These are phyloP conservation scores for Dentipellis sp. DNA, from an alignment of 768 basidiomycete species.

Conservation along the genomic window DNA sequence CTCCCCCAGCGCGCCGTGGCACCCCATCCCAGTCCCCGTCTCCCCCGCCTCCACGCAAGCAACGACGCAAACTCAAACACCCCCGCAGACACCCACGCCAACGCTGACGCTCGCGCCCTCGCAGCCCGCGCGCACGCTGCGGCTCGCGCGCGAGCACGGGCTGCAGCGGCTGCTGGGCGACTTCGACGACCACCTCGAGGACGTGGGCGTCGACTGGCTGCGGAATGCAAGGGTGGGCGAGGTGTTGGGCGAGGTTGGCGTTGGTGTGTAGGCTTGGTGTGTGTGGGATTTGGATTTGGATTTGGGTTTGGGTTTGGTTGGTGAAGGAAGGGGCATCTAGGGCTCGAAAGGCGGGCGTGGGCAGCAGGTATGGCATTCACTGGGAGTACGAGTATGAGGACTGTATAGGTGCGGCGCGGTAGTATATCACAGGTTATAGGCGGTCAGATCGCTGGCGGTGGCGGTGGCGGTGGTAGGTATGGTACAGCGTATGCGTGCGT, in stretches of 20 bases:
- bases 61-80: background rate
- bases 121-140: constrained; percentile 37
- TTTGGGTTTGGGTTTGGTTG: too few relatives aligned
- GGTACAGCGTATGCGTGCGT: too few relatives aligned
- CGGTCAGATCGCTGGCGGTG: too few relatives aligned
- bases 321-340: too few relatives aligned
- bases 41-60: background rate
- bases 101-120: constrained; percentile 21
- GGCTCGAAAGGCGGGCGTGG: too few relatives aligned
- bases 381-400: background rate
- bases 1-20: too few relatives aligned
- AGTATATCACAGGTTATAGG: background rate
- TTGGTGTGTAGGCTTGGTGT: too few relatives aligned
- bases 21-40: too few relatives aligned
- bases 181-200: constrained; percentile 78
- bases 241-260: background rate
- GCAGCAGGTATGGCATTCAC: background rate
- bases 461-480: too few relatives aligned
- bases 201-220: constrained; percentile 47
- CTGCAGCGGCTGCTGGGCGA: constrained; percentile 58
- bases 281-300: too few relatives aligned
- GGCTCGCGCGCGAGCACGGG: constrained; percentile 39
- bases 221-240: constrained; percentile 22
- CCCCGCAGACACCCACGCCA: background rate
- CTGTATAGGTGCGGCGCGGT: background rate